Evolutionary conservation across 768 basidiomycete genomes (phyloP).

Genomic region (Lyophyllum decastes): DNA sequence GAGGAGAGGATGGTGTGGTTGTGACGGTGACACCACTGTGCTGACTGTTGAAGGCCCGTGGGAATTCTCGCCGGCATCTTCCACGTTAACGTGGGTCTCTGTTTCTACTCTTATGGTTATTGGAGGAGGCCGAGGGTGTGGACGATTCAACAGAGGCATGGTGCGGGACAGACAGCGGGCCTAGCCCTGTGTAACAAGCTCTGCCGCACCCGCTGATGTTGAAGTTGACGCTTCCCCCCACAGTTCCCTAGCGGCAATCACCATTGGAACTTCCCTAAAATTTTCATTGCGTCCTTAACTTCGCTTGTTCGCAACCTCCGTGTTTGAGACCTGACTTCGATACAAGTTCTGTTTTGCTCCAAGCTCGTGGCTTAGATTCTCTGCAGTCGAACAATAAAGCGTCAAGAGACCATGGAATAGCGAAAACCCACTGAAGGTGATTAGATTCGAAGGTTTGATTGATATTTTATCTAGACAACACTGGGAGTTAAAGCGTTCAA

Average conservation of each 20-base stretch:
- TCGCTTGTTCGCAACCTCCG: too few relatives aligned
- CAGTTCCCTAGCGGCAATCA: not conserved
- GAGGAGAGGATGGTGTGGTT: constrained; percentile 13
- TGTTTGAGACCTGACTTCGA: too few relatives aligned
- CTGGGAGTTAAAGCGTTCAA: too few relatives aligned
- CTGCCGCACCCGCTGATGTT: not conserved
- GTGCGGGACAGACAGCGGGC: not conserved
- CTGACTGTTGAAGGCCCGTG: constrained; percentile 24
- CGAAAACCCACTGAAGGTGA: too few relatives aligned
- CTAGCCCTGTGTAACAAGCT: not conserved
- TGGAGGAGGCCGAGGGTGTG: not conserved
- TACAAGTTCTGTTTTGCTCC: too few relatives aligned
- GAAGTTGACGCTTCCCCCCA: not conserved
- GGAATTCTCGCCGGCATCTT: constrained; percentile 17
- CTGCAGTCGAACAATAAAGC: too few relatives aligned
- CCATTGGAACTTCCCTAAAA: not conserved
- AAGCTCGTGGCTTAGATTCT: too few relatives aligned
- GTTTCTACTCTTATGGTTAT: constrained; percentile 29
- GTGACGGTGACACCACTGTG: constrained; percentile 20
- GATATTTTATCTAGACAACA: too few relatives aligned
- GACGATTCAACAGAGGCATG: constrained; percentile 7
- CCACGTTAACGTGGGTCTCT: constrained; percentile 22
- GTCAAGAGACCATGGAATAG: too few relatives aligned
- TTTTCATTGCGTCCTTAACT: not conserved
- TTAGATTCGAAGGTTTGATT: too few relatives aligned